Conservation (phyloP, 2,329 filamentous ascomycete genomes). For the Talaromyces sp. region DNA sequence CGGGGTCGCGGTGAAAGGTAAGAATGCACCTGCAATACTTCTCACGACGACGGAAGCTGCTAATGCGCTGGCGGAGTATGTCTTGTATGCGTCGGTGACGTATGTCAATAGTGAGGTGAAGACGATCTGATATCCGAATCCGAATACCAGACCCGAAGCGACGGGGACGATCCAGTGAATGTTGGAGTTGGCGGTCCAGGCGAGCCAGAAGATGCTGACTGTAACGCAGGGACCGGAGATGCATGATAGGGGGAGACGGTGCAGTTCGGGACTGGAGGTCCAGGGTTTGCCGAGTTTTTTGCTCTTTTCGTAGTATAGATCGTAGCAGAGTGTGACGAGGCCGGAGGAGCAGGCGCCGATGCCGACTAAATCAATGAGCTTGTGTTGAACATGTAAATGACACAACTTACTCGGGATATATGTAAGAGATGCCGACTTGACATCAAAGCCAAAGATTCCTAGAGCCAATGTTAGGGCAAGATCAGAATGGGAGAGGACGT, state of each 20-base stretch:
- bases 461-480: not conserved
- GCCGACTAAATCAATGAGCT: constrained; percentile 47
- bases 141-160: constrained; percentile 61
- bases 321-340: constrained; percentile 64
- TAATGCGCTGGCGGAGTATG: constrained; percentile 61
- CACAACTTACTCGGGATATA: constrained; percentile 60
- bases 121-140: constrained; percentile 60
- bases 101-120: constrained; percentile 67
- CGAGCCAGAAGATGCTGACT: constrained; percentile 52
- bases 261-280: constrained; percentile 43
- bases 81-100: constrained; percentile 65
- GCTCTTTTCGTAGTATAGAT: constrained; percentile 57
- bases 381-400: not conserved
- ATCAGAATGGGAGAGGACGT: not conserved
- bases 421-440: constrained; percentile 64
- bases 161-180: constrained; percentile 58
- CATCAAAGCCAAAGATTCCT: constrained; percentile 60
- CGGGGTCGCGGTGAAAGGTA: constrained; percentile 53
- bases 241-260: constrained; percentile 61
- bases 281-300: constrained; percentile 54
- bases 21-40: constrained; percentile 53
- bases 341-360: constrained; percentile 61
- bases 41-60: constrained; percentile 53
- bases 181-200: constrained; percentile 53
- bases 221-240: constrained; percentile 58